These are phyloP conservation scores for Gymnopilus junonius DNA, from an alignment of 768 basidiomycete genomes.

Conservation along the genomic window DNA sequence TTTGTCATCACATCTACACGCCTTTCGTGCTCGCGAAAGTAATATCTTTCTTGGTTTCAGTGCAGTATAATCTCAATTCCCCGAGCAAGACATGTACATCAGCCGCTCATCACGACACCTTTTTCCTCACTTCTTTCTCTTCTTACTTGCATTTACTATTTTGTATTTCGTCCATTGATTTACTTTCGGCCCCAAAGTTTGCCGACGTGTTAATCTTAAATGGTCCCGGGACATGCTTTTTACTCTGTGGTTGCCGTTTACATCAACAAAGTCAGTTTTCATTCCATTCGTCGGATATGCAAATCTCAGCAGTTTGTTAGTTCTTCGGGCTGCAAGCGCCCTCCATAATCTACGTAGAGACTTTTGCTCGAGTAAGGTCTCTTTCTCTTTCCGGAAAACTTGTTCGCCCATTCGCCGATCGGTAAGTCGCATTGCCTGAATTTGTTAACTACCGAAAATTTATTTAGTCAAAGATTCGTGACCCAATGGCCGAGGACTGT, in stretches of 20 bases:
- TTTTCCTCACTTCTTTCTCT: constrained; percentile 69
- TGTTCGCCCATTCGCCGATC: constrained; percentile 80
- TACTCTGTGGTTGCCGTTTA: constrained; percentile 74
- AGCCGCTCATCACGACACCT: constrained; percentile 72
- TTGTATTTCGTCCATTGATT: constrained; percentile 60
- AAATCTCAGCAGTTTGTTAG: constrained; percentile 42
- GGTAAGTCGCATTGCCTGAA: constrained; percentile 43
- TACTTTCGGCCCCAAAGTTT: constrained; percentile 36
- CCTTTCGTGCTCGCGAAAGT: constrained; percentile 6
- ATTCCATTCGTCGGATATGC: not conserved
- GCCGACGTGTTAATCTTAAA: constrained; percentile 87
- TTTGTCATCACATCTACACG: not conserved
- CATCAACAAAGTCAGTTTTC: constrained; percentile 66
- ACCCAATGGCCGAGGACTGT: constrained; percentile 80
- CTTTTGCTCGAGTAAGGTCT: constrained; percentile 84
- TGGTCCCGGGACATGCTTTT: constrained; percentile 93
- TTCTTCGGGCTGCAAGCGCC: constrained; percentile 77
- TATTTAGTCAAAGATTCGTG: constrained; percentile 62
- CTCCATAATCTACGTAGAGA: constrained; percentile 85
- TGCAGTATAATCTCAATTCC: constrained; percentile 74
- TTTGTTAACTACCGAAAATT: not conserved
- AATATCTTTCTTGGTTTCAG: constrained; percentile 11
- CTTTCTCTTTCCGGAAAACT: constrained; percentile 88
- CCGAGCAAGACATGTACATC: constrained; percentile 87
- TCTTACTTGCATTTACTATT: constrained; percentile 58